phyloP scores from a whole-genome alignment of 192 early-diverging fungal species.

The Spinellus fusiger region DNA sequence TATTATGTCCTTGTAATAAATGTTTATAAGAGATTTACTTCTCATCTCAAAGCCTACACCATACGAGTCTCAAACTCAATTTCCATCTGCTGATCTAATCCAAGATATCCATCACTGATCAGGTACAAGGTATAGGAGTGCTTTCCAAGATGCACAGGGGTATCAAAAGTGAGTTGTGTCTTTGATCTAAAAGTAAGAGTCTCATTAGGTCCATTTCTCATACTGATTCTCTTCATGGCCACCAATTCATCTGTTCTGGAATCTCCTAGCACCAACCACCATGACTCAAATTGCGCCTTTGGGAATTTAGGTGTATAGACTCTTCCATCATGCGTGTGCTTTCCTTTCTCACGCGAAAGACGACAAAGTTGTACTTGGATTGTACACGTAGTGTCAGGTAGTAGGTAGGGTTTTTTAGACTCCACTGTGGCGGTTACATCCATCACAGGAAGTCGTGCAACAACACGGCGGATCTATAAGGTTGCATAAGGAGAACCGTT shows the following conservation, averaged over 20 bases:
- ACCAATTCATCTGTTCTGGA: conserved; percentile 56
- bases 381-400: conserved; percentile 26
- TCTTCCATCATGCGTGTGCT: conserved; percentile 43
- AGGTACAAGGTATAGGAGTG: conserved; percentile 69
- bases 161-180: conserved; percentile 65
- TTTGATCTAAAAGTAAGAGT: conserved; percentile 34
- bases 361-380: conserved; percentile 17
- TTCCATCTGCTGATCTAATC: conserved; percentile 91
- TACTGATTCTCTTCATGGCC: conserved; percentile 73
- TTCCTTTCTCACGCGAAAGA: conserved; percentile 4
- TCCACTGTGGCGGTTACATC: conserved; percentile 37
- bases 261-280: conserved; percentile 86
- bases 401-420: conserved; percentile 40
- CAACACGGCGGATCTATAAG: conserved; percentile 38
- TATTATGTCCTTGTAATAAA: conserved; percentile 8
- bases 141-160: conserved; percentile 46
- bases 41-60: neutral
- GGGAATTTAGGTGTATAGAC: conserved; percentile 84
- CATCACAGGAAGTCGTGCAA: conserved; percentile 40
- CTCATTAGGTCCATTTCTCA: conserved; percentile 47
- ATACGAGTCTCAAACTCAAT: conserved; percentile 42
- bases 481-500: neutral
- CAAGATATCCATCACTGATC: conserved; percentile 92
- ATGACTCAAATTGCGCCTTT: conserved; percentile 89
- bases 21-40: neutral